phyloP scores from a whole-genome alignment of 75 land plant genomes.

The Sequoiadendron giganteum region DNA sequence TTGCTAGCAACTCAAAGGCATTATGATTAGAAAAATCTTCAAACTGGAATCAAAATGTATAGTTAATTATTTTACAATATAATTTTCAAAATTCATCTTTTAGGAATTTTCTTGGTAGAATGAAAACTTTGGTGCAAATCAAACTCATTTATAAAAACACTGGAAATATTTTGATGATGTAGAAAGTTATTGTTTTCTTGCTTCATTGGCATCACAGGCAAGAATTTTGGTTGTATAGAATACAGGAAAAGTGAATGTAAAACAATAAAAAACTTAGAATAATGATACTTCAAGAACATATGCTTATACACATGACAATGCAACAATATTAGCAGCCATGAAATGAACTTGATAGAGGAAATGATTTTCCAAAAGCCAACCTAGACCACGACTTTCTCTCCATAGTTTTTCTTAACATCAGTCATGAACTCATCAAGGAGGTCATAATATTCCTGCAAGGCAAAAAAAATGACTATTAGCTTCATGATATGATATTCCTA shows the following conservation, averaged over 20 bases:
- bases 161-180: background rate
- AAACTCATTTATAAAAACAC: background rate
- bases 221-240: background rate
- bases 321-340: background rate
- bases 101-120: background rate
- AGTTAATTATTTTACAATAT: background rate
- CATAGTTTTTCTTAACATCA: conserved; percentile 87
- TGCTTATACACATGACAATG: background rate
- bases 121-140: background rate
- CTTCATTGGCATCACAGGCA: background rate
- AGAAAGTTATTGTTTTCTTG: background rate
- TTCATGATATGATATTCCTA: background rate
- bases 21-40: too few species aligned
- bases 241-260: background rate
- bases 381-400: conserved; percentile 88
- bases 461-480: background rate
- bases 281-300: background rate
- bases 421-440: conserved; percentile 80
- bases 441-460: conserved; percentile 64
- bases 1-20: too few species aligned
- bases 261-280: background rate
- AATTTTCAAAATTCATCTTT: background rate
- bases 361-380: conserved; percentile 15
- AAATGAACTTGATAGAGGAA: background rate
- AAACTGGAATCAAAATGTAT: conserved; percentile 29